phyloP scores from a whole-genome alignment of 371 early-diverging fungal genomes.

The Blyttiomyces sp. region DNA sequence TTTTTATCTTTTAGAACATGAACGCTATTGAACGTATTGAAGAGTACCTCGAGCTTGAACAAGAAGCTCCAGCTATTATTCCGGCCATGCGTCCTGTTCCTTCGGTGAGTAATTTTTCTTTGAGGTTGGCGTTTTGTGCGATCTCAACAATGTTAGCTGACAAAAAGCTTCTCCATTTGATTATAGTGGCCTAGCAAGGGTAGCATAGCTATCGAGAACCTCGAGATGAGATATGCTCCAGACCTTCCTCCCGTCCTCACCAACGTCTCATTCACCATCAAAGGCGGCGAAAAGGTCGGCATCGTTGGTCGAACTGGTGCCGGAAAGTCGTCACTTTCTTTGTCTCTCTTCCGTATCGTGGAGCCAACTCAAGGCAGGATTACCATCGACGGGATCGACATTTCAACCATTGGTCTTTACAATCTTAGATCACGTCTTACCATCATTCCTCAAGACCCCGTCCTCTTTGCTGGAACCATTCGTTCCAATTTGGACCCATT shows the following conservation, averaged over 20 bases:
- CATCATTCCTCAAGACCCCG: slow-evolving; percentile 47
- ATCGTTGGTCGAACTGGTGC: slow-evolving; percentile 59
- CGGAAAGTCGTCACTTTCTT: slow-evolving; percentile 52
- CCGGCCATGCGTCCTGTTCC: slow-evolving; percentile 41
- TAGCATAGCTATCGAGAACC: slow-evolving; percentile 60
- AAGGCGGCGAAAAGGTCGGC: not conserved
- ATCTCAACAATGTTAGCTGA: not conserved
- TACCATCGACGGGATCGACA: slow-evolving; percentile 31
- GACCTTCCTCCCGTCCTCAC: slow-evolving; percentile 65
- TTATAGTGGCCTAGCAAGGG: slow-evolving; percentile 3
- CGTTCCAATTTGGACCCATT: slow-evolving; percentile 9
- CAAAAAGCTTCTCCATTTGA: not conserved
- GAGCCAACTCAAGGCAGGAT: slow-evolving; percentile 57
- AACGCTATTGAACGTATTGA: slow-evolving; percentile 48
- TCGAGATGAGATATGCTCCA: slow-evolving; percentile 63
- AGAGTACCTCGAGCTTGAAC: slow-evolving; percentile 49
- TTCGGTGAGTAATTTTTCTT: slow-evolving; percentile 34
- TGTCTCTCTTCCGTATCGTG: slow-evolving; percentile 47
- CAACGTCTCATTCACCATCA: slow-evolving; percentile 51
- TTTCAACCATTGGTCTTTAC: slow-evolving; percentile 17
- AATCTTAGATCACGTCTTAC: slow-evolving; percentile 31
- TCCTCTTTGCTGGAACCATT: slow-evolving; percentile 38
- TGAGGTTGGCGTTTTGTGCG: not conserved
- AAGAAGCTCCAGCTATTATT: slow-evolving; percentile 27
- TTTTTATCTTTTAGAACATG: slow-evolving; percentile 28